Evolutionary conservation across 176 grass and related monocot species (phyloP).

Genomic region (Urochloa ruziziensis): DNA sequence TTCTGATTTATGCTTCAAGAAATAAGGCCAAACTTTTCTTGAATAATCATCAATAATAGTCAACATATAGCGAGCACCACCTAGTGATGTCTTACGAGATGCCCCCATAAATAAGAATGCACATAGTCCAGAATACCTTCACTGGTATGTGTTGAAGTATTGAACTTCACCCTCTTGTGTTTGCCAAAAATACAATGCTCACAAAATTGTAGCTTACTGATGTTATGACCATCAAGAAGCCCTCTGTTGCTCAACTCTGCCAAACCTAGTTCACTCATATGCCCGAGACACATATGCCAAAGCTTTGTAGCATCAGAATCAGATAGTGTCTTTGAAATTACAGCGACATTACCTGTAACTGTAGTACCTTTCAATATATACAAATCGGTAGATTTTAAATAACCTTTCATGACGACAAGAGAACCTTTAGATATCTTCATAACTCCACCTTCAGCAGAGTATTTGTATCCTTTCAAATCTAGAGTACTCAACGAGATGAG

Average conservation of each 20-base stretch:
- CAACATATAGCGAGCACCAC: background rate
- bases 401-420: background rate
- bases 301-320: background rate
- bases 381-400: background rate
- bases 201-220: background rate
- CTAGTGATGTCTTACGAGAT: background rate
- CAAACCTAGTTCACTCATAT: background rate
- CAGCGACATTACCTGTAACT: background rate
- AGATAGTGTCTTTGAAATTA: background rate
- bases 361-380: background rate
- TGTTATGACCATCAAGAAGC: background rate
- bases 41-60: conserved; percentile 10
- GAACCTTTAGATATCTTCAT: too few species aligned
- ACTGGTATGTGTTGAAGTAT: background rate
- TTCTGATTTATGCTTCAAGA: too few species aligned
- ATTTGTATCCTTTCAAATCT: conserved; percentile 2
- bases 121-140: conserved; percentile 7
- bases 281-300: background rate
- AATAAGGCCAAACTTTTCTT: too few species aligned
- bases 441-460: too few species aligned
- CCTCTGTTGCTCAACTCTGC: background rate
- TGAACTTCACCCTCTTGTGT: conserved; percentile 16
- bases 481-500: conserved; percentile 20
- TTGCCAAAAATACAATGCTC: background rate
- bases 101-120: background rate